Conservation (phyloP, 129 eudicot species). For the Flaveria trinervia region DNA sequence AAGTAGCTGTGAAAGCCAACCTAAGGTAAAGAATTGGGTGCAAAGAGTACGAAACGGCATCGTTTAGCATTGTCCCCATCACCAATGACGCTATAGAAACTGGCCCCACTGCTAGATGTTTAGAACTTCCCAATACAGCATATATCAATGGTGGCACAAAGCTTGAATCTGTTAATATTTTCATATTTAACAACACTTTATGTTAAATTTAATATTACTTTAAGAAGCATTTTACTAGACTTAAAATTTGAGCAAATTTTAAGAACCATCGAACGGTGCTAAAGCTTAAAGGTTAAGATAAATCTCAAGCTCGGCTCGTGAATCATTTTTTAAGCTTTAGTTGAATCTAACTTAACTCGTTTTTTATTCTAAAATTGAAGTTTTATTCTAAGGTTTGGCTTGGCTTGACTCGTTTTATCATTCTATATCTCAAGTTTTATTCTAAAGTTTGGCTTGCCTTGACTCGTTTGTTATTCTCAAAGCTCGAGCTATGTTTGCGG, state of each 20-base stretch:
- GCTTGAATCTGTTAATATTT: constrained; percentile 65
- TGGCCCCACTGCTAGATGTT: constrained; percentile 83
- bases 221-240: not conserved
- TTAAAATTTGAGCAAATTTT: not conserved
- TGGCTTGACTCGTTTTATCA: no score
- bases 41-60: constrained; percentile 52
- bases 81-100: constrained; percentile 89
- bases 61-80: constrained; percentile 88
- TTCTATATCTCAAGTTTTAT: no score
- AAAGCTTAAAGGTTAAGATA: no score
- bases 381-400: no score
- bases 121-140: constrained; percentile 83
- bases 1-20: constrained; percentile 79
- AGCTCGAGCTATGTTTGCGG: no score
- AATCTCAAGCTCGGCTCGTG: no score
- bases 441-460: no score
- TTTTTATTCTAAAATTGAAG: no score
- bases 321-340: no score
- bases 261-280: not conserved
- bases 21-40: constrained; percentile 69
- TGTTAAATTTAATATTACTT: not conserved
- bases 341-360: no score
- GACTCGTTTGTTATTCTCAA: no score
- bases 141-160: constrained; percentile 93
- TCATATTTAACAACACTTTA: not conserved